A percentile compares a stretch with the other conserved stretches of the same genome.
phyloP scores from a whole-genome alignment of 805 yeast genomes.

The Wickerhamiella brachini region DNA sequence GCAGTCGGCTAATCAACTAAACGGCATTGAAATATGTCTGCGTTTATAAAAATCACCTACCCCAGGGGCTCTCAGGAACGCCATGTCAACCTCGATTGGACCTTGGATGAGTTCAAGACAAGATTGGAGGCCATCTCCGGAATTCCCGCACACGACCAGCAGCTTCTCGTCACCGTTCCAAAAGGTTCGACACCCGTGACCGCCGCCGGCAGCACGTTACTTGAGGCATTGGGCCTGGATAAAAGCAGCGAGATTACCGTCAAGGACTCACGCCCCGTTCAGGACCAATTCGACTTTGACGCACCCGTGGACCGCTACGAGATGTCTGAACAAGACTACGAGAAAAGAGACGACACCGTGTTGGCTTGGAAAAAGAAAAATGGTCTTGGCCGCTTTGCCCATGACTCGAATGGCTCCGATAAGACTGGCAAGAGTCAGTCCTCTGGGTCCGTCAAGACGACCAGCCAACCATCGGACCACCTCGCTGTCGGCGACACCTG shows the following conservation, averaged over 20 bases:
- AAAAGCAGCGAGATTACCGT: conserved; percentile 40
- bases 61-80: conserved; percentile 56
- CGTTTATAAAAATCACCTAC: conserved; percentile 23
- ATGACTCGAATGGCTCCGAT: too few relatives aligned
- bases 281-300: conserved; percentile 22
- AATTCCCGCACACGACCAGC: conserved; percentile 41
- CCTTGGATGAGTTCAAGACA: conserved; percentile 35
- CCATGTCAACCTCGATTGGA: conserved; percentile 50
- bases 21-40: neutral
- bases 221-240: conserved; percentile 17
- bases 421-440: too few relatives aligned
- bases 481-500: conserved; percentile 18
- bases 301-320: conserved; percentile 29
- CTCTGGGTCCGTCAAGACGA: too few relatives aligned
- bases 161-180: conserved; percentile 22
- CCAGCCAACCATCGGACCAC: conserved; percentile 1
- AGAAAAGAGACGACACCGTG: conserved; percentile 45
- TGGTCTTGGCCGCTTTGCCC: conserved; percentile 48
- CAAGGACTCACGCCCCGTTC: conserved; percentile 26
- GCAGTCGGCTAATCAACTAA: neutral
- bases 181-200: conserved; percentile 5
- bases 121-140: conserved; percentile 64
- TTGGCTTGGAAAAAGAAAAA: conserved; percentile 62
- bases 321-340: conserved; percentile 50
- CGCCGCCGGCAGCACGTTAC: conserved; percentile 7